These are phyloP conservation scores for Penicillium maclennaniae DNA, from an alignment of 495 filamentous ascomycete genomes.

Conservation along the genomic window DNA sequence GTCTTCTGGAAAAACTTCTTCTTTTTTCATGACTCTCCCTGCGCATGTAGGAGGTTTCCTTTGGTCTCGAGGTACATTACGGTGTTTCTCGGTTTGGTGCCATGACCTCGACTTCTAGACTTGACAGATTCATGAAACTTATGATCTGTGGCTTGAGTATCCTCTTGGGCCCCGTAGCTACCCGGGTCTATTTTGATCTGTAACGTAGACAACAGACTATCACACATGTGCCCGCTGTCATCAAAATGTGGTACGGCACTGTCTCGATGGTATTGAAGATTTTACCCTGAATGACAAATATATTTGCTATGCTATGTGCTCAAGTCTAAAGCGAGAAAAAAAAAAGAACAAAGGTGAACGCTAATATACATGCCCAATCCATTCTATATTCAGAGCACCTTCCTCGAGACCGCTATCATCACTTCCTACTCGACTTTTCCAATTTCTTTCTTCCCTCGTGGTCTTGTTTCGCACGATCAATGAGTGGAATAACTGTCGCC, in stretches of 20 bases:
- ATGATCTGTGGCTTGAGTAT: neutral
- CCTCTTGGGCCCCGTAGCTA: neutral
- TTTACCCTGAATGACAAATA: neutral
- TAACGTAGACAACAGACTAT: neutral
- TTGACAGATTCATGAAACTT: neutral
- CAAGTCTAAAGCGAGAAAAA: neutral
- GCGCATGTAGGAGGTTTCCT: neutral
- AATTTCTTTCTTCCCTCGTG: neutral
- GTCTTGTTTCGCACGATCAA: neutral
- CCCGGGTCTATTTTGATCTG: neutral
- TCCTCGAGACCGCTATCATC: neutral
- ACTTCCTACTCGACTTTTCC: neutral
- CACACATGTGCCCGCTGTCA: neutral
- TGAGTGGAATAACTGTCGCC: neutral
- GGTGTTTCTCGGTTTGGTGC: neutral
- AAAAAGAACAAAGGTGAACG: neutral
- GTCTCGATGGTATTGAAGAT: neutral
- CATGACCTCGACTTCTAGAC: neutral
- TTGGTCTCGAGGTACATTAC: neutral
- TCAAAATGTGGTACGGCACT: neutral
- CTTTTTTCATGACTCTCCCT: conserved; percentile 18
- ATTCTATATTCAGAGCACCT: neutral
- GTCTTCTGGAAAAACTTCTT: conserved; percentile 23
- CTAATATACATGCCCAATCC: conserved; percentile 8
- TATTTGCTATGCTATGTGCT: neutral